Conservation (phyloP, 1,284 basidiomycete genomes). For the Puccinia horiana region DNA sequence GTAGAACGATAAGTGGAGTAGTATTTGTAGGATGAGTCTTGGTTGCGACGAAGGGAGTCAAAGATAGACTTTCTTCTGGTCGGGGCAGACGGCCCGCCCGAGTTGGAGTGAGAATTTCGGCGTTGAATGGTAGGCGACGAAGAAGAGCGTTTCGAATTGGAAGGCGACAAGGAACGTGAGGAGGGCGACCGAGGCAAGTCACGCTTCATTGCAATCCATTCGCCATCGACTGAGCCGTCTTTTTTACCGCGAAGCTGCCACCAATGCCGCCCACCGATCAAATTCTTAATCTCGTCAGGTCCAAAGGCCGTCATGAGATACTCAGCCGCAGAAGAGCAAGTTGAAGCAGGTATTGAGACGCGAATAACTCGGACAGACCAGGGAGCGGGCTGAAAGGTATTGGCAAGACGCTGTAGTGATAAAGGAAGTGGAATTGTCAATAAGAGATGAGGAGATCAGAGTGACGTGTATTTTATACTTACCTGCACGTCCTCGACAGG, state of each 20-base stretch:
- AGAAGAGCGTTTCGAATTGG: not conserved
- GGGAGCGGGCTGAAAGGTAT: conserved; percentile 80
- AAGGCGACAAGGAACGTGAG: not conserved
- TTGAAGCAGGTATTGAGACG: conserved; percentile 67
- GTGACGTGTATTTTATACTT: conserved; percentile 37
- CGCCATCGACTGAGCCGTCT: conserved; percentile 75
- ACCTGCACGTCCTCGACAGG: conserved; percentile 58
- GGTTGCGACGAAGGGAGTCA: conserved; percentile 5
- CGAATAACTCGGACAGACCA: conserved; percentile 76
- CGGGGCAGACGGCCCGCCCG: conserved; percentile 19
- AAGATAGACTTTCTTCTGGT: conserved; percentile 10
- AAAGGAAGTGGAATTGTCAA: not conserved
- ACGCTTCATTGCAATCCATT: conserved; percentile 74
- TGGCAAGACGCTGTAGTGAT: conserved; percentile 65
- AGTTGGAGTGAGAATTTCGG: conserved; percentile 50
- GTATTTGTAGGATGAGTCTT: not conserved
- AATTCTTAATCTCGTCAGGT: conserved; percentile 71
- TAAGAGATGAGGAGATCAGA: not conserved
- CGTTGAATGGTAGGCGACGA: not conserved
- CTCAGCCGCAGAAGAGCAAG: conserved; percentile 75
- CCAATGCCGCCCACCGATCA: conserved; percentile 91
- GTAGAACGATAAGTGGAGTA: not conserved
- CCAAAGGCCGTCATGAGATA: conserved; percentile 79
- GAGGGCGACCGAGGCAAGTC: conserved; percentile 32
- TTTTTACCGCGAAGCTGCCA: conserved; percentile 85